phyloP scores from a whole-genome alignment of 78 protist genomes.

The Bodo saltans region DNA sequence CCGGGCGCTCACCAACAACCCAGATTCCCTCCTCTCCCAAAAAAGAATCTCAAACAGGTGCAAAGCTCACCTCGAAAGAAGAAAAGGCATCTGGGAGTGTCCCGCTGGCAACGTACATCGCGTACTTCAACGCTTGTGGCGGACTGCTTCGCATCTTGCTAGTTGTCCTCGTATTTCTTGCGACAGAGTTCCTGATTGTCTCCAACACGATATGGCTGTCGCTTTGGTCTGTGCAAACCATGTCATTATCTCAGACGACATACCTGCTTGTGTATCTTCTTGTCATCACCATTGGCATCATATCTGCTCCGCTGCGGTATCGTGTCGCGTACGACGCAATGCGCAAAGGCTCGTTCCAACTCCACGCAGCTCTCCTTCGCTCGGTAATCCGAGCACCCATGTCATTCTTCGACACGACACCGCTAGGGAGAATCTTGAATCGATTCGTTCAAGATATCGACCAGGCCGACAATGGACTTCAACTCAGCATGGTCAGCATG shows the following conservation, averaged over 20 bases:
- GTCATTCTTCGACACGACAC: conserved; percentile 41
- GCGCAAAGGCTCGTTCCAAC: background rate
- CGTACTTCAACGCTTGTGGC: conserved; percentile 19
- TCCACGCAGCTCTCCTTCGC: background rate
- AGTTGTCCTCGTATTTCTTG: background rate
- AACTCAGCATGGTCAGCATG: background rate
- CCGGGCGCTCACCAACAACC: too few relatives aligned
- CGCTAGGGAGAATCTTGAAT: conserved; percentile 38
- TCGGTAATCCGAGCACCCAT: conserved; percentile 37
- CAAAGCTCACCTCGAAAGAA: conserved; percentile 22
- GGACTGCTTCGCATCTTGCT: background rate
- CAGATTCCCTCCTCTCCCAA: too few relatives aligned
- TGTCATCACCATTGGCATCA: background rate
- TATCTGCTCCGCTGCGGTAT: background rate
- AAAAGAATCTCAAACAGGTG: too few relatives aligned
- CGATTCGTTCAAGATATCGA: conserved; percentile 44
- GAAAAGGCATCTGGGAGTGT: conserved; percentile 15
- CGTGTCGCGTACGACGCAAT: background rate
- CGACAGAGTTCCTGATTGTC: background rate
- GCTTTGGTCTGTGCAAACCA: conserved; percentile 20
- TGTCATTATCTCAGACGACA: background rate
- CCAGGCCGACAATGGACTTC: conserved; percentile 28
- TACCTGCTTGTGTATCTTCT: background rate
- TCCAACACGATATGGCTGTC: background rate
- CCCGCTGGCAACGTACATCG: background rate